Evolutionary conservation across 1,139 yeast genomes (phyloP).

Genomic region (Magnusiomyces sp.): DNA sequence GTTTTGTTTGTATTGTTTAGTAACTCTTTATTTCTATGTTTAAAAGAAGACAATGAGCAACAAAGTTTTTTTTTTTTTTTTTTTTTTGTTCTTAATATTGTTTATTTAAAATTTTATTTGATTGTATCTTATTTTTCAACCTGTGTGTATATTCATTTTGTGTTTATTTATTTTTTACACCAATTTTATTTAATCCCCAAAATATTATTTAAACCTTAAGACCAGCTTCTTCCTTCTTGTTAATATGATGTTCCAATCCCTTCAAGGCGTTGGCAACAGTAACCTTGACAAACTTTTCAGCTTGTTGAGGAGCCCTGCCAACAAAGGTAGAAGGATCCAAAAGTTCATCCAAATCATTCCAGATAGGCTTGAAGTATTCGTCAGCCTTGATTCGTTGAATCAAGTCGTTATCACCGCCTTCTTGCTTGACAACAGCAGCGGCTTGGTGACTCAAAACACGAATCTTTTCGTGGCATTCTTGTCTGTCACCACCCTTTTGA

Average conservation of each 20-base stretch:
- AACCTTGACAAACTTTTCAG: constrained; percentile 78
- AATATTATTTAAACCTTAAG: constrained; percentile 19
- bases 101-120: neutral
- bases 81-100: neutral
- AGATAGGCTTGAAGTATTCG: constrained; percentile 81
- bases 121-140: neutral
- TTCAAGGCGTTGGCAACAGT: constrained; percentile 79
- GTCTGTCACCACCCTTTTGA: constrained; percentile 95
- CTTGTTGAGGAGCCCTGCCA: constrained; percentile 98
- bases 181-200: neutral
- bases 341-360: constrained; percentile 68
- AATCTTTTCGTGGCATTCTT: constrained; percentile 96
- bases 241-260: constrained; percentile 54
- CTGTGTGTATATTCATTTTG: neutral
- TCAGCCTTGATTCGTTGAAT: constrained; percentile 80
- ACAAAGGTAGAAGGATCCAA: constrained; percentile 91
- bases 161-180: neutral
- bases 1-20: neutral
- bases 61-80: neutral
- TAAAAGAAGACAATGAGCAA: neutral
- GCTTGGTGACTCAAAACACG: constrained; percentile 97
- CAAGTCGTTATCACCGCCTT: constrained; percentile 97
- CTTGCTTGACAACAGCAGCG: constrained; percentile 91
- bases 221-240: constrained; percentile 2
- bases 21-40: neutral